These are phyloP conservation scores for Kurtzmaniella quercitrusa DNA, from an alignment of 1,139 yeast species.

Conservation along the genomic window DNA sequence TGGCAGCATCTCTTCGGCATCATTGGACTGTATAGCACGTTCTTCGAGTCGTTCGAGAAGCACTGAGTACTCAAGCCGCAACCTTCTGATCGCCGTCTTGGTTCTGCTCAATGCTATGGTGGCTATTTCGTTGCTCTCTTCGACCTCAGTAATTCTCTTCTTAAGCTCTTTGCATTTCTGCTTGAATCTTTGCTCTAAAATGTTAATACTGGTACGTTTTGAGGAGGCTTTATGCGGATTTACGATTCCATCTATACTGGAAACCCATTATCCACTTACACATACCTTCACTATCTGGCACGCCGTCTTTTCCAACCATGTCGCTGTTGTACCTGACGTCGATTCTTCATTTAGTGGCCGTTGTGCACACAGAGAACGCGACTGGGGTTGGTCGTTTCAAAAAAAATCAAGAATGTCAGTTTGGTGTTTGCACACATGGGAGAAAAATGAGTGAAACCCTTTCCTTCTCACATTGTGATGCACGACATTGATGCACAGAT, in stretches of 20 bases:
- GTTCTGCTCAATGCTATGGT: slow-evolving; percentile 78
- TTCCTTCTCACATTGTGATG: too few species aligned
- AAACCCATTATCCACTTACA: slow-evolving; percentile 5
- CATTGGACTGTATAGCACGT: slow-evolving; percentile 37
- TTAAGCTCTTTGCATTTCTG: slow-evolving; percentile 71
- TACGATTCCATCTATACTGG: not conserved
- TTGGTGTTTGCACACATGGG: not conserved
- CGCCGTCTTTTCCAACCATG: slow-evolving; percentile 22
- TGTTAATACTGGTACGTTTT: not conserved
- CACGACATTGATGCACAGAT: too few species aligned
- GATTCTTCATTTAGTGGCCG: not conserved
- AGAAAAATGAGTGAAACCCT: not conserved
- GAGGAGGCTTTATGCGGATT: not conserved
- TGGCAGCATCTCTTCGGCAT: slow-evolving; percentile 38
- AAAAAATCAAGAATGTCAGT: not conserved
- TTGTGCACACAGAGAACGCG: not conserved
- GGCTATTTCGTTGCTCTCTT: slow-evolving; percentile 74
- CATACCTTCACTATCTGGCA: slow-evolving; percentile 44
- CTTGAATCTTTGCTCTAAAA: slow-evolving; percentile 39
- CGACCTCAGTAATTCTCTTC: slow-evolving; percentile 68
- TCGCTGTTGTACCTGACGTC: not conserved
- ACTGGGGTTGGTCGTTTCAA: not conserved
- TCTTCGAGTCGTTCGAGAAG: slow-evolving; percentile 76
- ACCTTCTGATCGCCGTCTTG: slow-evolving; percentile 68
- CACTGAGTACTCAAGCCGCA: slow-evolving; percentile 77